These are phyloP conservation scores for Tremellales sp. DNA, from an alignment of 1,284 basidiomycete species.

Conservation along the genomic window DNA sequence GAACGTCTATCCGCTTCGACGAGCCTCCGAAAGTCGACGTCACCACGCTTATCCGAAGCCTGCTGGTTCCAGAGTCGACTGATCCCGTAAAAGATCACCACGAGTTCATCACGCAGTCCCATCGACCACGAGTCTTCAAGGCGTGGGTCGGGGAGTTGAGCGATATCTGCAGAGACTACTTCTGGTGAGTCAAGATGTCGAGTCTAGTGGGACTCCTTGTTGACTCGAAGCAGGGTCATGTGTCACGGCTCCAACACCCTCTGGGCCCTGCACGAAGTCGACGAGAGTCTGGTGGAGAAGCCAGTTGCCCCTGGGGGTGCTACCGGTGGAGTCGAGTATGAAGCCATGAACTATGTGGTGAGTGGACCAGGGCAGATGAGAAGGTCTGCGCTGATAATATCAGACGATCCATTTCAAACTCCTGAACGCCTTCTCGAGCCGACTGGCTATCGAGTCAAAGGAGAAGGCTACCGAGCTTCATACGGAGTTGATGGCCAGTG, in stretches of 20 bases:
- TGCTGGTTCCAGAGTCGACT: conserved; percentile 44
- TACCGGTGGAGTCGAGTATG: conserved; percentile 96
- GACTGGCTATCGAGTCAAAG: conserved; percentile 60
- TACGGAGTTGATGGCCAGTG: conserved; percentile 76
- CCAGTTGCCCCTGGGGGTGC: conserved; percentile 95
- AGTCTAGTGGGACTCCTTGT: neutral
- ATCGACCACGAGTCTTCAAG: conserved; percentile 81
- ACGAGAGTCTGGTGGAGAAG: conserved; percentile 77
- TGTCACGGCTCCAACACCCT: conserved; percentile 91
- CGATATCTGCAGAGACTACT: conserved; percentile 90
- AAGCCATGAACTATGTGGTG: conserved; percentile 93
- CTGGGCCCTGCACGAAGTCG: conserved; percentile 76
- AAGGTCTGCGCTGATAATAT: neutral
- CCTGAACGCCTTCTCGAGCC: conserved; percentile 68
- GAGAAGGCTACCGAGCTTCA: conserved; percentile 71
- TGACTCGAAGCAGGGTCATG: conserved; percentile 62
- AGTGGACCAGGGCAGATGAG: conserved; percentile 43
- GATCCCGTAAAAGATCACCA: conserved; percentile 53
- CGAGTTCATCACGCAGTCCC: conserved; percentile 81
- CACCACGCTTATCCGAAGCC: conserved; percentile 28
- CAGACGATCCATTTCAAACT: conserved; percentile 81
- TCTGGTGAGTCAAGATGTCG: conserved; percentile 59
- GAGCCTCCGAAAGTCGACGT: conserved; percentile 16
- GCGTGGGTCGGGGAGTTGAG: conserved; percentile 83
- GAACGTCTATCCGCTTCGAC: conserved; percentile 31